Conservation (phyloP, 2,329 filamentous ascomycete species). For the Coniella lustricola region DNA sequence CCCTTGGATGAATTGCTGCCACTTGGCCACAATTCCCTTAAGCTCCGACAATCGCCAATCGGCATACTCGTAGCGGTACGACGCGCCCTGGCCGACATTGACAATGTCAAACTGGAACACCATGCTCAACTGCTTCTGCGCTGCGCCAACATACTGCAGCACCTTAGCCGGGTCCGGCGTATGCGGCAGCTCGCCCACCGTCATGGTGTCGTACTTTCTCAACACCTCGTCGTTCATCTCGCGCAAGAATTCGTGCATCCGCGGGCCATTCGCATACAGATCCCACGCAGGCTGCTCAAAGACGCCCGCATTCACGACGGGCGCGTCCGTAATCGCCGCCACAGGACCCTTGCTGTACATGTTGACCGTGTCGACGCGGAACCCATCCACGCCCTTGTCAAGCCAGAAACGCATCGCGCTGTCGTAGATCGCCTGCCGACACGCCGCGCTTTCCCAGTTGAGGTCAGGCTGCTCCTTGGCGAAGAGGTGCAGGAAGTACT, state of each 20-base stretch:
- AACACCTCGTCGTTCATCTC: slow-evolving; percentile 59
- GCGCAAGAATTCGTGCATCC: slow-evolving; percentile 59
- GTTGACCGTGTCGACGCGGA: slow-evolving; percentile 70
- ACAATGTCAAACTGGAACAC: slow-evolving; percentile 63
- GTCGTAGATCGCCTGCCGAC: slow-evolving; percentile 63
- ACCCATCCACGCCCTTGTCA: slow-evolving; percentile 63
- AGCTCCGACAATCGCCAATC: slow-evolving; percentile 42
- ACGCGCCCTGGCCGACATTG: slow-evolving; percentile 47
- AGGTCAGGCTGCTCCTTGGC: slow-evolving; percentile 71
- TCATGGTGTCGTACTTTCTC: slow-evolving; percentile 57
- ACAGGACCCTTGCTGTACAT: slow-evolving; percentile 54
- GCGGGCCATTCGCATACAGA: slow-evolving; percentile 61
- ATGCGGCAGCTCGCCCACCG: slow-evolving; percentile 61
- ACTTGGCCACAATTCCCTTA: slow-evolving; percentile 40
- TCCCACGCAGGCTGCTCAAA: slow-evolving; percentile 45
- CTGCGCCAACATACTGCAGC: slow-evolving; percentile 50
- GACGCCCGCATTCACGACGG: slow-evolving; percentile 39
- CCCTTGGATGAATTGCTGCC: slow-evolving; percentile 44
- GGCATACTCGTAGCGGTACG: slow-evolving; percentile 46
- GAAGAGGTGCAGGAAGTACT: slow-evolving; percentile 75
- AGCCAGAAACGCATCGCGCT: slow-evolving; percentile 75
- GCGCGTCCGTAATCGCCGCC: slow-evolving; percentile 47
- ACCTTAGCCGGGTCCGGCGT: slow-evolving; percentile 53
- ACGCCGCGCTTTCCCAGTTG: slow-evolving; percentile 72
- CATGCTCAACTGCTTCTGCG: slow-evolving; percentile 58